Evolutionary conservation across 2,329 filamentous ascomycete genomes (phyloP).

Genomic region (Cladosporium sp.): DNA sequence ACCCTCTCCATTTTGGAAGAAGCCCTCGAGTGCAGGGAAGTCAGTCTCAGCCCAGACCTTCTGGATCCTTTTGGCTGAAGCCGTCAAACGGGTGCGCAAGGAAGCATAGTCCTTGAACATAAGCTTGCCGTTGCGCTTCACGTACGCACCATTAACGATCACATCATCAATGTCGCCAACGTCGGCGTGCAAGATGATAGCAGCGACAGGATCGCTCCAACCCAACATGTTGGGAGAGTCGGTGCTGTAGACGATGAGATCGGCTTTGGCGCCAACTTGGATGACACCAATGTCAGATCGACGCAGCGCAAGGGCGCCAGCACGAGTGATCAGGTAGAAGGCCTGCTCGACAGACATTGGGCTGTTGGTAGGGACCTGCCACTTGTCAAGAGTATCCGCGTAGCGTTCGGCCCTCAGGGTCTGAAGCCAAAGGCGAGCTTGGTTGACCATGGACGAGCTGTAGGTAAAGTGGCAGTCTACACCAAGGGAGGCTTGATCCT

Average conservation of each 20-base stretch:
- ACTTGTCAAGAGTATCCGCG: slow-evolving; percentile 41
- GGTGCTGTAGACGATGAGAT: slow-evolving; percentile 56
- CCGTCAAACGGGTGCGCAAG: slow-evolving; percentile 7
- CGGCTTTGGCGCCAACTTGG: slow-evolving; percentile 53
- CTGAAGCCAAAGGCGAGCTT: slow-evolving; percentile 59
- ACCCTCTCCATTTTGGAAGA: slow-evolving; percentile 12
- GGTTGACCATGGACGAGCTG: slow-evolving; percentile 41
- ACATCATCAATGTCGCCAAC: slow-evolving; percentile 56
- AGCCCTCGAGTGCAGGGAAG: slow-evolving; percentile 13
- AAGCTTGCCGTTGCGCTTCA: slow-evolving; percentile 46
- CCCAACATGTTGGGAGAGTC: slow-evolving; percentile 53
- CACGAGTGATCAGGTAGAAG: slow-evolving; percentile 56
- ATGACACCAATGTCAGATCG: slow-evolving; percentile 55
- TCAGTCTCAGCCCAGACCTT: slow-evolving; percentile 19
- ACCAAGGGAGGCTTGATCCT: slow-evolving; percentile 48
- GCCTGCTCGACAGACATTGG: slow-evolving; percentile 58
- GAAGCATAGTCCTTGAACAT: slow-evolving; percentile 17
- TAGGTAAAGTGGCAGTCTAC: slow-evolving; percentile 28
- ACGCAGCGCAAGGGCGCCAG: slow-evolving; percentile 54
- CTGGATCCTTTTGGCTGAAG: slow-evolving; percentile 17
- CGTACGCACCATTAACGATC: slow-evolving; percentile 51
- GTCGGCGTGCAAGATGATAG: slow-evolving; percentile 56
- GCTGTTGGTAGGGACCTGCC: slow-evolving; percentile 48
- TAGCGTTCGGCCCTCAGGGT: slow-evolving; percentile 44
- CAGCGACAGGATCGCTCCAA: slow-evolving; percentile 58